Conservation (phyloP, 495 filamentous ascomycete species). For the Trichoderma orchidacearum region DNA sequence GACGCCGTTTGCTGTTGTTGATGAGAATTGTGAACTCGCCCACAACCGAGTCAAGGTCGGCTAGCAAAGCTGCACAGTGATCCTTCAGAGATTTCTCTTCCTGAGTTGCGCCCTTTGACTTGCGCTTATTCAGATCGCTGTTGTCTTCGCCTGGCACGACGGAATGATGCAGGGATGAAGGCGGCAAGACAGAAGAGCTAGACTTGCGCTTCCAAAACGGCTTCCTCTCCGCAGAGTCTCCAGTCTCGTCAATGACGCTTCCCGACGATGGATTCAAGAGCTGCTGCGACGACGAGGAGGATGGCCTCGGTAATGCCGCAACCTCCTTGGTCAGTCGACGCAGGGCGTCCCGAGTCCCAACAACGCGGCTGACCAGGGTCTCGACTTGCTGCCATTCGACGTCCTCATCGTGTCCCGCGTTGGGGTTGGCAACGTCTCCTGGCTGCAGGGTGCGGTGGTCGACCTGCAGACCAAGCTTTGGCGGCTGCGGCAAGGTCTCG, state of each 20-base stretch:
- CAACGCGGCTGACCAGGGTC: constrained; percentile 63
- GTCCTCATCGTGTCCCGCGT: constrained; percentile 45
- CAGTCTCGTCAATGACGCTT: constrained; percentile 23
- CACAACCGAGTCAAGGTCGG: constrained; percentile 71
- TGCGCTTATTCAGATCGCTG: constrained; percentile 4
- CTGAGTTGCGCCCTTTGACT: constrained; percentile 16
- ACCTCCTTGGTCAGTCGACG: constrained; percentile 72
- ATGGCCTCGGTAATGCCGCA: constrained; percentile 39
- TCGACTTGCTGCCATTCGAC: constrained; percentile 78
- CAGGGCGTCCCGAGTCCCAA: constrained; percentile 79
- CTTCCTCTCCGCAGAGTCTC: constrained; percentile 30
- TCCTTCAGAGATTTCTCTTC: constrained; percentile 54
- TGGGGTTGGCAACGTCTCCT: background rate
- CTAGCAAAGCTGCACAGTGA: constrained; percentile 63
- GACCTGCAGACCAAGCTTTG: constrained; percentile 4
- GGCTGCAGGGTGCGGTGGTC: constrained; percentile 7
- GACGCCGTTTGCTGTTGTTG: constrained; percentile 62
- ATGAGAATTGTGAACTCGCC: constrained; percentile 68
- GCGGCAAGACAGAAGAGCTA: constrained; percentile 29
- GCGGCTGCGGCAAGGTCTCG: constrained; percentile 18
- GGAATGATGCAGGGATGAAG: constrained; percentile 30
- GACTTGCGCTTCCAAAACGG: constrained; percentile 89
- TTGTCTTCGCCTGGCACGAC: constrained; percentile 11
- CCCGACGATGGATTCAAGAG: constrained; percentile 26
- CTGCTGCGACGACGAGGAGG: constrained; percentile 10